Evolutionary conservation across 306 rosid genomes (phyloP), one percentile per base, ranked within the genome.

Genomic region (Lagenaria siceraria): DNA sequence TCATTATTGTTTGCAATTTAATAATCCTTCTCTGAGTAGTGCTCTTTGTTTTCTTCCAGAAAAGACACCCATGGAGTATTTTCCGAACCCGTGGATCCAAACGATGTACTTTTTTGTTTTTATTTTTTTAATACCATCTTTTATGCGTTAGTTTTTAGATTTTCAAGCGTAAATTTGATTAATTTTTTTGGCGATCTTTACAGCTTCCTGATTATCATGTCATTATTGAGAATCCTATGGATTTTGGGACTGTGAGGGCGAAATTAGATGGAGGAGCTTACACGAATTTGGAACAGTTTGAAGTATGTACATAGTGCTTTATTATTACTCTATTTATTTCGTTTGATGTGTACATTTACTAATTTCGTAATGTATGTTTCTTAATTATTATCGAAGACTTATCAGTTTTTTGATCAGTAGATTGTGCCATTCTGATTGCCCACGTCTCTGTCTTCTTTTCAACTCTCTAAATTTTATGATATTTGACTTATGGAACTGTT

Each of bases 181-280:
- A 64, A 71, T 70, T 77, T 29, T 86, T 86, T 68, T 62, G 59
- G 15, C 63, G n/a, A 24, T 83, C 76, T 72, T 15, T 77, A 54
- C 89, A 94, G 98, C 94, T 94, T 65, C 98, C 98, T 14, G 98
- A 94, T 88, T 94, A 94, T 77, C 92, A 87, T 82, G 95, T 89
- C 77, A 82, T 86, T 73, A 83, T 94, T 80, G 84, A 85, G 31
- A 79, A 82, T 65, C 98, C 98, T 4, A 94, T 94, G 98, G 98
- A 94, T 85, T 94, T 90, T 81, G 89, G 90, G 78, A 94, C 97
- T 55, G 87, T 91, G 80, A 83, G 90, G 86, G 79, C 87, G 80
- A 92, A 94, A 71, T 74, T 94, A 52, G 93, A 94, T 82, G 87
- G 42, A 15, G 93, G 86, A 76, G 86, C 80, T n/a, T 94, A 94